Evolutionary conservation across 208 protist genomes (phyloP).

Genomic region (Crithidia sp.): DNA sequence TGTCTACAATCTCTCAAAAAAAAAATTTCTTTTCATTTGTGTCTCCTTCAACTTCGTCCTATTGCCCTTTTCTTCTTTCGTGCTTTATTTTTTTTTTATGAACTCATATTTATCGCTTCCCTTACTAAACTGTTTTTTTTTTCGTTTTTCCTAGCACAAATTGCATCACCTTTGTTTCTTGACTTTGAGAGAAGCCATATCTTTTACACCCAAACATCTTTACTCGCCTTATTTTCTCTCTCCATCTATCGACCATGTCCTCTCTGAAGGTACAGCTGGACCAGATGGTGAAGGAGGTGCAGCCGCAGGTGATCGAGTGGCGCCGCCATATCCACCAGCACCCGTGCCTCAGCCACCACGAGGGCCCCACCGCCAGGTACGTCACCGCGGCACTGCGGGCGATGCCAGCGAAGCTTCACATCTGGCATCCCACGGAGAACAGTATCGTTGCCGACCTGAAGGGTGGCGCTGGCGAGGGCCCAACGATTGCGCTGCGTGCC

Average conservation of each 20-base stretch:
- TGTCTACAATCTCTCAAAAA: no score
- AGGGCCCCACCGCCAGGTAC: conserved; percentile 59
- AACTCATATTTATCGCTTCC: no score
- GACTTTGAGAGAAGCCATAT: no score
- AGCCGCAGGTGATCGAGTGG: conserved; percentile 56
- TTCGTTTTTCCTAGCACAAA: no score
- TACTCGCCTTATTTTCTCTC: background rate
- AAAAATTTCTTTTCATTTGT: no score
- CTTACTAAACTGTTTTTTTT: no score
- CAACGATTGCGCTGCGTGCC: conserved; percentile 53
- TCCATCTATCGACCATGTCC: conserved; percentile 11
- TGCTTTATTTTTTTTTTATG: no score
- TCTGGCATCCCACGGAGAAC: conserved; percentile 39
- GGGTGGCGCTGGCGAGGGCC: conserved; percentile 44
- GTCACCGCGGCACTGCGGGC: conserved; percentile 34
- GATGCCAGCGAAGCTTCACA: conserved; percentile 38
- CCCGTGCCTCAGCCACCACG: conserved; percentile 49
- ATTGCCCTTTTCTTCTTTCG: no score
- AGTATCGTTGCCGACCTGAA: conserved; percentile 51
- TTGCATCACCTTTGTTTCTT: no score
- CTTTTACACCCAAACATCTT: no score
- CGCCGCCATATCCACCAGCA: conserved; percentile 65
- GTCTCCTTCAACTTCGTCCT: no score
- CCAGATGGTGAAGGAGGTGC: conserved; percentile 34
- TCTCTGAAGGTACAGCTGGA: conserved; percentile 31